Evolutionary conservation across 805 yeast species (phyloP).

Genomic region (Hanseniaspora lindneri): DNA sequence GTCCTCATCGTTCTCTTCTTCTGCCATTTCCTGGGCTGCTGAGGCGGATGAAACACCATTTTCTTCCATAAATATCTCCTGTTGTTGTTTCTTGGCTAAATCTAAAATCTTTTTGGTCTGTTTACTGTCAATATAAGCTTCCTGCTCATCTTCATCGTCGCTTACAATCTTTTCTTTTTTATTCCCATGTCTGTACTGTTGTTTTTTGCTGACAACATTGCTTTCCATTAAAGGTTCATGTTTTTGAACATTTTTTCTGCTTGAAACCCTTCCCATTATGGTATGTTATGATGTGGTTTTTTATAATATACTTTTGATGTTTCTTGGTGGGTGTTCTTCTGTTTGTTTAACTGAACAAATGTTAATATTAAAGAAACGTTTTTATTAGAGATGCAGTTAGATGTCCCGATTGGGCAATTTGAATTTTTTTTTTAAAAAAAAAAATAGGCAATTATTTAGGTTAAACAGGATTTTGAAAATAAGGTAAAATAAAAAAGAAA

Average conservation of each 20-base stretch:
- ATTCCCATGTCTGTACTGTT: constrained; percentile 15
- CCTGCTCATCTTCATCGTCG: constrained; percentile 37
- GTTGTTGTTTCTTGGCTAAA: constrained; percentile 86
- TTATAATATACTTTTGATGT: too few relatives aligned
- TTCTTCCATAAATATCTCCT: constrained; percentile 69
- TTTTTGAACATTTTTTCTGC: constrained; percentile 44
- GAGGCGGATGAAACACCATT: constrained; percentile 25
- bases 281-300: not conserved
- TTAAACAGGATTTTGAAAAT: too few relatives aligned
- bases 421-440: too few relatives aligned
- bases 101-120: constrained; percentile 76
- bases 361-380: too few relatives aligned
- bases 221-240: constrained; percentile 62
- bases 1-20: constrained; percentile 9
- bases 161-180: constrained; percentile 29
- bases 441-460: too few relatives aligned
- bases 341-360: too few relatives aligned
- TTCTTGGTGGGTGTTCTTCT: too few relatives aligned
- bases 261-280: constrained; percentile 56
- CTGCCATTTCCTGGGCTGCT: constrained; percentile 16
- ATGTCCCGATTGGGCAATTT: too few relatives aligned
- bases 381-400: too few relatives aligned
- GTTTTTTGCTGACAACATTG: constrained; percentile 14
- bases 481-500: too few relatives aligned
- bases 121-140: constrained; percentile 63